phyloP scores from a whole-genome alignment of 2,329 filamentous ascomycete species.

The Talaromyces islandicus region DNA sequence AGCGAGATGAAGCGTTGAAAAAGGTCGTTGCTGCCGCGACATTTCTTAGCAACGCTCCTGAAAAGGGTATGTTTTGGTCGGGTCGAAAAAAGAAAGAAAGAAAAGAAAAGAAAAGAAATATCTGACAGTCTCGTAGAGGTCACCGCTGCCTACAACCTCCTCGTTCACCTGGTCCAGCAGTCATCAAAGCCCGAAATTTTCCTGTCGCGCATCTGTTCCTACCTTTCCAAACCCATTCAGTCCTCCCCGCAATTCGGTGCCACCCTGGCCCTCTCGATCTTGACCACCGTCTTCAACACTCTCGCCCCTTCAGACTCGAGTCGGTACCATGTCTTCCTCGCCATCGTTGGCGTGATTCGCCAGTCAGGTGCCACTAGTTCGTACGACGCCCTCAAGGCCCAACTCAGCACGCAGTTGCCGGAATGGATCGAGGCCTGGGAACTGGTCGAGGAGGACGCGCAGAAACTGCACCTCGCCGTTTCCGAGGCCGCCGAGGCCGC shows the following conservation, averaged over 20 bases:
- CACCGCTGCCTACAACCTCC: constrained; percentile 90
- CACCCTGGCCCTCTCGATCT: constrained; percentile 78
- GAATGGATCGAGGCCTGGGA: constrained; percentile 80
- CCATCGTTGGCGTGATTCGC: constrained; percentile 79
- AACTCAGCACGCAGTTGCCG: constrained; percentile 71
- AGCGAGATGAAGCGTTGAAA: constrained; percentile 79
- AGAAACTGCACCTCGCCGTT: constrained; percentile 77
- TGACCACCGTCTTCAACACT: constrained; percentile 96
- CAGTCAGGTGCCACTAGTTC: constrained; percentile 61
- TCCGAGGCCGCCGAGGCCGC: constrained; percentile 73
- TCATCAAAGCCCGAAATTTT: constrained; percentile 79
- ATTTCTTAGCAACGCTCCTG: constrained; percentile 75
- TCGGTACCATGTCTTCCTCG: constrained; percentile 84
- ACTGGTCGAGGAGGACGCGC: constrained; percentile 71
- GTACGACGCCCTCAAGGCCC: constrained; percentile 77
- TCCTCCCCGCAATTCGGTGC: constrained; percentile 80
- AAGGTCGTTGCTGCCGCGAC: constrained; percentile 78
- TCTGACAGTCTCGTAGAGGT: constrained; percentile 57
- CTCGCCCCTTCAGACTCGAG: constrained; percentile 68
- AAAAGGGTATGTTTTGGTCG: constrained; percentile 59
- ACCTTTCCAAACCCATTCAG: constrained; percentile 79
- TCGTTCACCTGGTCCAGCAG: constrained; percentile 87
- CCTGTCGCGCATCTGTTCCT: constrained; percentile 80
- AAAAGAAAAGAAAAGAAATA: neutral
- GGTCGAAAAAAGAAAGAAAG: neutral